These are phyloP conservation scores for Claviceps cyperi DNA, from an alignment of 2,329 filamentous ascomycete species.

Conservation along the genomic window DNA sequence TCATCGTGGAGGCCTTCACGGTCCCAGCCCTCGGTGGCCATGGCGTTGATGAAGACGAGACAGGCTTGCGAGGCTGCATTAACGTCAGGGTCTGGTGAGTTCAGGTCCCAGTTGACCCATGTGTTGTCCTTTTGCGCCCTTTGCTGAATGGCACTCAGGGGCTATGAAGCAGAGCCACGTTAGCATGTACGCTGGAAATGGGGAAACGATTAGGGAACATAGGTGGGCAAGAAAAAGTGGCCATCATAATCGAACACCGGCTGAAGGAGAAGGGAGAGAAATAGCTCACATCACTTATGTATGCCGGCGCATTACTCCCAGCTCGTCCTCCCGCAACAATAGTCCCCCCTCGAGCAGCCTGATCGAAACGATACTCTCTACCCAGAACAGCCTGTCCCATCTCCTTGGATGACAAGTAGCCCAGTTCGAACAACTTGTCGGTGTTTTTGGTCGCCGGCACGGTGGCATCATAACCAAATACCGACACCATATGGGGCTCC, in stretches of 20 bases:
- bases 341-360: conserved; percentile 35
- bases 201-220: background rate
- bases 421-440: conserved; percentile 28
- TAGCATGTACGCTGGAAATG: background rate
- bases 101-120: conserved; percentile 35
- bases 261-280: background rate
- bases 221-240: no score
- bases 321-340: conserved; percentile 38
- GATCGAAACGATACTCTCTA: conserved; percentile 28
- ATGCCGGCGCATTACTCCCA: conserved; percentile 34
- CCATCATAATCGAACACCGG: no score
- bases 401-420: conserved; percentile 31
- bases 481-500: conserved; percentile 39
- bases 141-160: conserved; percentile 42
- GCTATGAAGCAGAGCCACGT: conserved; percentile 17
- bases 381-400: conserved; percentile 31
- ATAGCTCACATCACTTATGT: conserved; percentile 30
- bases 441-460: conserved; percentile 32
- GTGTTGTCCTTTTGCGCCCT: conserved; percentile 38
- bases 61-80: conserved; percentile 40
- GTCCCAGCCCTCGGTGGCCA: conserved; percentile 65
- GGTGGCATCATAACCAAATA: conserved; percentile 52
- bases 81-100: conserved; percentile 18
- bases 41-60: conserved; percentile 71
- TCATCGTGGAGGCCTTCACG: conserved; percentile 54